A percentile compares a stretch with the other conserved stretches of the same genome.
Conservation (phyloP, 2,329 filamentous ascomycete genomes). For the Alternaria incomplexa region DNA sequence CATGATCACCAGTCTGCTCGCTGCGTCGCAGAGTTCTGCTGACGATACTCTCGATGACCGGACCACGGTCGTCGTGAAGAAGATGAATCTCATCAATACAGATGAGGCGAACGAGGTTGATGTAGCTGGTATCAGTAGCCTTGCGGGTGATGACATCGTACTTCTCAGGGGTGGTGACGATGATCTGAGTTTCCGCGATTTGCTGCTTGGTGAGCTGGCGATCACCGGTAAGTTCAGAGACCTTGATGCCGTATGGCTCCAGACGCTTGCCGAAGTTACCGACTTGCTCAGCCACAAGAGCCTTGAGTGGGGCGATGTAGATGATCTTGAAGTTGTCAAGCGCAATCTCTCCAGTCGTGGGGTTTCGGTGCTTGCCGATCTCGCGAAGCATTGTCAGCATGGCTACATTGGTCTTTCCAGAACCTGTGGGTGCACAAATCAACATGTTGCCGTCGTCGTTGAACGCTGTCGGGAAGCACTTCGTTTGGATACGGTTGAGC, state of each 20-base stretch:
- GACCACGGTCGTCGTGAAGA: slow-evolving; percentile 95
- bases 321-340: slow-evolving; percentile 98
- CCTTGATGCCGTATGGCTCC: slow-evolving; percentile 87
- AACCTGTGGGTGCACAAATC: slow-evolving; percentile 94
- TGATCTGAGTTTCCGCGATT: slow-evolving; percentile 96
- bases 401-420: slow-evolving; percentile 97
- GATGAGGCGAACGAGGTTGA: slow-evolving; percentile 91
- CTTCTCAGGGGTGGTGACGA: slow-evolving; percentile 98
- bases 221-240: slow-evolving; percentile 96
- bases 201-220: slow-evolving; percentile 98
- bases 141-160: slow-evolving; percentile 99
- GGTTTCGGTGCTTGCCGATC: slow-evolving; percentile 92
- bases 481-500: slow-evolving; percentile 94
- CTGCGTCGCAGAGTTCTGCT: slow-evolving; percentile 90
- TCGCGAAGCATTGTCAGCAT: slow-evolving; percentile 97
- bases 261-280: slow-evolving; percentile 94
- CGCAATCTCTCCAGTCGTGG: slow-evolving; percentile 89
- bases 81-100: slow-evolving; percentile 99
- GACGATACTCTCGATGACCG: slow-evolving; percentile 95
- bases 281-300: slow-evolving; percentile 95
- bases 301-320: slow-evolving; percentile 95
- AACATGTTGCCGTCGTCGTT: slow-evolving; percentile 96
- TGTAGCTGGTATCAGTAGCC: slow-evolving; percentile 95
- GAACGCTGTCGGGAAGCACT: slow-evolving; percentile 90
- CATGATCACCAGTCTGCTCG: slow-evolving; percentile 92